These are phyloP conservation scores for Yamadazyma olivae DNA, from an alignment of 805 yeast species.

Conservation along the genomic window DNA sequence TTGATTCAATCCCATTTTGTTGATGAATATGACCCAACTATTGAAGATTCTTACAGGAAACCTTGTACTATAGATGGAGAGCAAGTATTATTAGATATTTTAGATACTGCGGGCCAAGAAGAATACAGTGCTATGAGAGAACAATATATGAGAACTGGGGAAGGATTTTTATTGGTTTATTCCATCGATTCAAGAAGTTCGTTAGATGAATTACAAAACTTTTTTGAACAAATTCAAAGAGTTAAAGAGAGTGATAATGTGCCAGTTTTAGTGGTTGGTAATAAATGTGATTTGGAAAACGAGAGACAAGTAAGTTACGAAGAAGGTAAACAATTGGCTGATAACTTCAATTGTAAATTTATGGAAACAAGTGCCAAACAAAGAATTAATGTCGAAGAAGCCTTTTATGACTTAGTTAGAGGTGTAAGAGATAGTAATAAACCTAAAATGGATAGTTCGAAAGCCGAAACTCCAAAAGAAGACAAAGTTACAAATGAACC, in stretches of 20 bases:
- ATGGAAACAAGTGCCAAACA: constrained; percentile 93
- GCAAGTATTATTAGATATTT: constrained; percentile 73
- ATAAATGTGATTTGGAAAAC: constrained; percentile 71
- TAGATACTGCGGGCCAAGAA: constrained; percentile 98
- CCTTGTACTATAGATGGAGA: constrained; percentile 81
- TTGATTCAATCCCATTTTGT: constrained; percentile 93
- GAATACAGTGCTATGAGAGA: constrained; percentile 85
- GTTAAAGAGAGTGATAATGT: constrained; percentile 73
- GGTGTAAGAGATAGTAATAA: constrained; percentile 37
- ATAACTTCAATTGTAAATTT: constrained; percentile 66
- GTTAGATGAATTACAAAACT: constrained; percentile 78
- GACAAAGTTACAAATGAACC: constrained; percentile 7
- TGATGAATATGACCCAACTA: constrained; percentile 97
- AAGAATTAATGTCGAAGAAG: constrained; percentile 84
- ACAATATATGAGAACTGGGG: constrained; percentile 94
- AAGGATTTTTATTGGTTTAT: constrained; percentile 87
- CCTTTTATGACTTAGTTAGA: constrained; percentile 69
- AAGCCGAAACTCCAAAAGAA: constrained; percentile 6
- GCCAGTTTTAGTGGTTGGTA: constrained; percentile 79
- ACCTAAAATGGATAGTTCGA: constrained; percentile 1
- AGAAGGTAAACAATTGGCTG: constrained; percentile 63
- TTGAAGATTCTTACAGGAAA: constrained; percentile 88
- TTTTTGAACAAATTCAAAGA: constrained; percentile 72
- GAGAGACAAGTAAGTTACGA: constrained; percentile 72
- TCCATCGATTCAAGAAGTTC: constrained; percentile 82